Evolutionary conservation across 805 yeast genomes (phyloP).

Genomic region (Maudiozyma saulgeensis): DNA sequence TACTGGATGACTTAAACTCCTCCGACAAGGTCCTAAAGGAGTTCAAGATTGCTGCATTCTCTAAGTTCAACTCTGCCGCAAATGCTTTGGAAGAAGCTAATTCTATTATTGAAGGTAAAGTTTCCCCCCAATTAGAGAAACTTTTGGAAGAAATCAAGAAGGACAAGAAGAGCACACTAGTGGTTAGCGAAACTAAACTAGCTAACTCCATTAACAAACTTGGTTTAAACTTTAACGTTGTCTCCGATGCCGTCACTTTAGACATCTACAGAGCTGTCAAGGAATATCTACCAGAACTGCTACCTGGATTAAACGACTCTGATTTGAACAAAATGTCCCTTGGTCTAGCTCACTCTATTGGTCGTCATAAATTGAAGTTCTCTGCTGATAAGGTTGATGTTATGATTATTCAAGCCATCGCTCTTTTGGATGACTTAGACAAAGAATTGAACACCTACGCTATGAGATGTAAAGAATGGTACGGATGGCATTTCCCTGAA

Average conservation of each 20-base stretch:
- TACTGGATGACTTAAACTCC: slow-evolving; percentile 67
- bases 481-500: slow-evolving; percentile 99
- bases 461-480: slow-evolving; percentile 99
- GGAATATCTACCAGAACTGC: slow-evolving; percentile 84
- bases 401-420: slow-evolving; percentile 98
- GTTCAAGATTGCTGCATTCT: slow-evolving; percentile 90
- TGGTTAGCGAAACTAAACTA: slow-evolving; percentile 90
- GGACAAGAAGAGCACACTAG: slow-evolving; percentile 76
- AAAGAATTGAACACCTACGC: slow-evolving; percentile 97
- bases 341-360: slow-evolving; percentile 97
- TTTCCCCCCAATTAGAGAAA: slow-evolving; percentile 70
- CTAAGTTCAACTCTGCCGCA: slow-evolving; percentile 90
- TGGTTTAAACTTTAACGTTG: slow-evolving; percentile 78
- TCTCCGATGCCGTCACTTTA: slow-evolving; percentile 88
- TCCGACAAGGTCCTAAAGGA: slow-evolving; percentile 81
- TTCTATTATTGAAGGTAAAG: slow-evolving; percentile 87
- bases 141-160: slow-evolving; percentile 66
- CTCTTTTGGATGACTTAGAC: slow-evolving; percentile 90
- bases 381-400: slow-evolving; percentile 98
- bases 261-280: slow-evolving; percentile 94
- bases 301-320: slow-evolving; percentile 84
- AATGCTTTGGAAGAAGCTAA: slow-evolving; percentile 93
- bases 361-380: slow-evolving; percentile 95
- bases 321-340: slow-evolving; percentile 90
- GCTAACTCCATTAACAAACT: slow-evolving; percentile 95